A percentile compares a stretch with the other conserved stretches of the same genome.
phyloP scores from a whole-genome alignment of 192 early-diverging fungal genomes.

The Backusella tarrabulga region DNA sequence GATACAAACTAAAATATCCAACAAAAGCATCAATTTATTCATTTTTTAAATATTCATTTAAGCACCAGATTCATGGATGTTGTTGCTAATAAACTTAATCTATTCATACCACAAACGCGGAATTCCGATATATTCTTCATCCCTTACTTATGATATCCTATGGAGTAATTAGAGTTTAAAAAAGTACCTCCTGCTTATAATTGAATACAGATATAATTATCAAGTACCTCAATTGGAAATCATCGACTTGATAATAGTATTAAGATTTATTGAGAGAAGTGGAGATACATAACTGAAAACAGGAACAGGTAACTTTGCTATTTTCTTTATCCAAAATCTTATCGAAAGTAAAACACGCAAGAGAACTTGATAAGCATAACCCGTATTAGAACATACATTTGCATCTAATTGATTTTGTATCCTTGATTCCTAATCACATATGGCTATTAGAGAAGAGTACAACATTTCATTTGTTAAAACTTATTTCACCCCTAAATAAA shows the following conservation, averaged over 20 bases:
- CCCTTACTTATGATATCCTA: background rate
- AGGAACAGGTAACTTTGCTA: background rate
- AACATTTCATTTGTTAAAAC: background rate
- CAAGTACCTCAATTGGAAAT: background rate
- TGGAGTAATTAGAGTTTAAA: background rate
- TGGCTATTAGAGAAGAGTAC: background rate
- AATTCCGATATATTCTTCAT: background rate
- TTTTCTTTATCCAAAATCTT: background rate
- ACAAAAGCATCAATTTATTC: background rate
- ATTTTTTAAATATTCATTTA: background rate
- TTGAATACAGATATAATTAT: background rate
- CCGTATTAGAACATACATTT: background rate
- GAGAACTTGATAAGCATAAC: background rate
- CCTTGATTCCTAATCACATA: background rate
- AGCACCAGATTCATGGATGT: background rate
- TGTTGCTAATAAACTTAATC: background rate
- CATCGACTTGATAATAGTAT: background rate
- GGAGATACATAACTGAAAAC: background rate
- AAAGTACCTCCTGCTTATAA: background rate
- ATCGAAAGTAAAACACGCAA: background rate
- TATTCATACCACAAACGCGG: background rate
- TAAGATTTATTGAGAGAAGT: background rate
- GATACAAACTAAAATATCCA: background rate
- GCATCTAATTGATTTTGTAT: background rate
- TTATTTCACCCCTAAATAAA: background rate